A percentile compares a stretch with the other conserved stretches of the same genome.
These are phyloP conservation scores for Nannochloris sp. DNA, from an alignment of 139 green algal species.

Conservation along the genomic window DNA sequence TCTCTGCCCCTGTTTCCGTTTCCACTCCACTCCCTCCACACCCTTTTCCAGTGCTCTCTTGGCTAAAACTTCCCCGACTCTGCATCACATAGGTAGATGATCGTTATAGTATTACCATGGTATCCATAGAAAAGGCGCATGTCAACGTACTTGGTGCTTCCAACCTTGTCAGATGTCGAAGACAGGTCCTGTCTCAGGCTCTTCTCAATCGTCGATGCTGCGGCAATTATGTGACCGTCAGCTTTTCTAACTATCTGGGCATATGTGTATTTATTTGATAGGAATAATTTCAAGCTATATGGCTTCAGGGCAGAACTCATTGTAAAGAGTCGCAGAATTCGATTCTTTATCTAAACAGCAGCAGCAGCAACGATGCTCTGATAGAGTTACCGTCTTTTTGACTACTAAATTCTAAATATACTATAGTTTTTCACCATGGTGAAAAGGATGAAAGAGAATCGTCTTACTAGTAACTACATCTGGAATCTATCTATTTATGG, in stretches of 20 bases:
- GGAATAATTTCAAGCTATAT: slow-evolving; percentile 30
- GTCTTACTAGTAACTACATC: too few species aligned
- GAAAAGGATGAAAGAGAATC: too few species aligned
- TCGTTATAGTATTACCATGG: not conserved
- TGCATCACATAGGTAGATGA: not conserved
- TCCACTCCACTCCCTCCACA: slow-evolving; percentile 30
- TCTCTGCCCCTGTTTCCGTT: slow-evolving; percentile 26
- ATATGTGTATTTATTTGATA: slow-evolving; percentile 42
- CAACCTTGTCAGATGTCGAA: slow-evolving; percentile 19
- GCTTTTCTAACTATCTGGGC: slow-evolving; percentile 28
- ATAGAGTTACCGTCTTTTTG: too few species aligned
- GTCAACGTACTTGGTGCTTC: slow-evolving; percentile 11
- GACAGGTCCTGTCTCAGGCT: slow-evolving; percentile 4
- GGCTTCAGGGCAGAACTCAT: not conserved
- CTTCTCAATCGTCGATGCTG: slow-evolving; percentile 37
- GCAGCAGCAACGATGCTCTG: too few species aligned
- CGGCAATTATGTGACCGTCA: slow-evolving; percentile 30
- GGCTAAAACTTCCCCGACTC: slow-evolving; percentile 30
- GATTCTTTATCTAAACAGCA: too few species aligned
- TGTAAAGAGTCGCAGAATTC: too few species aligned
- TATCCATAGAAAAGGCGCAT: not conserved
- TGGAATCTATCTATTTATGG: too few species aligned
- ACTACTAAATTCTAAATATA: too few species aligned
- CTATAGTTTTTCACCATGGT: too few species aligned
- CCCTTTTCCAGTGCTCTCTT: slow-evolving; percentile 18